phyloP scores from a whole-genome alignment of 78 protist genomes.

The Chrysochromulina parva region DNA sequence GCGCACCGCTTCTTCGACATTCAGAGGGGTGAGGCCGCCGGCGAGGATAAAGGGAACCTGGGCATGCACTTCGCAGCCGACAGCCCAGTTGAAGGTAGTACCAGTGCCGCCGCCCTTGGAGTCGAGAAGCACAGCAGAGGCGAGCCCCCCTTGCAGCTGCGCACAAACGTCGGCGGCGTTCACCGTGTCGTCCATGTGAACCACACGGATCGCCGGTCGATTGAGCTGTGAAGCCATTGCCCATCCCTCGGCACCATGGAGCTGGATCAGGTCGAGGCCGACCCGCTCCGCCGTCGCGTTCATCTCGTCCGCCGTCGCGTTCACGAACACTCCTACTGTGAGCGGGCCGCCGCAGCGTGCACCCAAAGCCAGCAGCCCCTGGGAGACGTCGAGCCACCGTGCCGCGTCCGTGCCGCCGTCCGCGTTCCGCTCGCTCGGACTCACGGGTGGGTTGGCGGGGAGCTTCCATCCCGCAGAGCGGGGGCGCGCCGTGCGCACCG shows the following conservation, averaged over 20 bases:
- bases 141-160: not conserved
- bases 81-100: not conserved
- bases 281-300: not conserved
- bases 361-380: not conserved
- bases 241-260: constrained; percentile 26
- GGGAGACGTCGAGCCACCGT: not conserved
- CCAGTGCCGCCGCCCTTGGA: constrained; percentile 26
- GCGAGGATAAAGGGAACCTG: not conserved
- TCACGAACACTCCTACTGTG: constrained; percentile 56
- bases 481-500: not conserved
- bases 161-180: not conserved
- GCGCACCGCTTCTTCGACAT: not conserved
- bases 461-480: not conserved
- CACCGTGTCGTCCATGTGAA: not conserved
- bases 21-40: not conserved
- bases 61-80: not conserved
- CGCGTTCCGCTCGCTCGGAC: not conserved
- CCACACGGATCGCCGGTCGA: constrained; percentile 6
- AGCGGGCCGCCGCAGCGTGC: constrained; percentile 11
- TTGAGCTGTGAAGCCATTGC: not conserved
- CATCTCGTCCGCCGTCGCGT: constrained; percentile 17
- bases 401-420: not conserved
- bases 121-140: not conserved
- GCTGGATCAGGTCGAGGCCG: constrained; percentile 28
- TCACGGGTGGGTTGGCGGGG: not conserved